These are phyloP conservation scores for Calonectria pauciramosa DNA, from an alignment of 2,329 filamentous ascomycete genomes.

Conservation along the genomic window DNA sequence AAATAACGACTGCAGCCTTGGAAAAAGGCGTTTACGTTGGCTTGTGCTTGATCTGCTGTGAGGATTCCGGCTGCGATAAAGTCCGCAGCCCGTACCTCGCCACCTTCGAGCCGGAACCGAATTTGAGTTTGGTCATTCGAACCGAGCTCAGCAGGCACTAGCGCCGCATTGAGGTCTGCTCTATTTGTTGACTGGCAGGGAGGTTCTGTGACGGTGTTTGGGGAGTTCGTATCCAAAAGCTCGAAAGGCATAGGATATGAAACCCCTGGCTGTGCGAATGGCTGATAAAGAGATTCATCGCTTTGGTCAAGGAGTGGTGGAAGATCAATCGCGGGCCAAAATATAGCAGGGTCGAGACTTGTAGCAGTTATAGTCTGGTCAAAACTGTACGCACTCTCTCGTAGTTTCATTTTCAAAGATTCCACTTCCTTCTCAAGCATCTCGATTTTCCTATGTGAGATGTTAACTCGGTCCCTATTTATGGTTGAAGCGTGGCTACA, in stretches of 20 bases:
- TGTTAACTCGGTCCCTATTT: not conserved
- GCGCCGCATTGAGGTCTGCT: not conserved
- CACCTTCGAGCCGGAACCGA: not conserved
- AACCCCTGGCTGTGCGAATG: too few relatives aligned
- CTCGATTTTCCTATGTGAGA: not conserved
- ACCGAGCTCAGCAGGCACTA: not conserved
- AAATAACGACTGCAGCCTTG: not conserved
- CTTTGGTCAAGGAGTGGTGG: too few relatives aligned
- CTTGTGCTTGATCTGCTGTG: not conserved
- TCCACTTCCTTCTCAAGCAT: not conserved
- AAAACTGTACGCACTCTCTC: too few relatives aligned
- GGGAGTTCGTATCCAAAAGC: too few relatives aligned
- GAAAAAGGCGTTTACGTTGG: not conserved
- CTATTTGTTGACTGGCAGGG: too few relatives aligned
- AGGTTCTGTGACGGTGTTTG: too few relatives aligned
- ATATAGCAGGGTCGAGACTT: not conserved
- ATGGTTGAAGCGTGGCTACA: too few relatives aligned
- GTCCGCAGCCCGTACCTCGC: not conserved
- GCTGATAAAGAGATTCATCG: too few relatives aligned
- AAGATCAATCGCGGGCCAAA: not conserved
- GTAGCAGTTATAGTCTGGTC: not conserved
- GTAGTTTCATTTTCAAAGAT: not conserved
- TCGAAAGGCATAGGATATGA: too few relatives aligned
- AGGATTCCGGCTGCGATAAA: not conserved
- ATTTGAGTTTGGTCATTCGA: not conserved